phyloP scores from a whole-genome alignment of 805 yeast species.

The Wickerhamomyces chambardii region DNA sequence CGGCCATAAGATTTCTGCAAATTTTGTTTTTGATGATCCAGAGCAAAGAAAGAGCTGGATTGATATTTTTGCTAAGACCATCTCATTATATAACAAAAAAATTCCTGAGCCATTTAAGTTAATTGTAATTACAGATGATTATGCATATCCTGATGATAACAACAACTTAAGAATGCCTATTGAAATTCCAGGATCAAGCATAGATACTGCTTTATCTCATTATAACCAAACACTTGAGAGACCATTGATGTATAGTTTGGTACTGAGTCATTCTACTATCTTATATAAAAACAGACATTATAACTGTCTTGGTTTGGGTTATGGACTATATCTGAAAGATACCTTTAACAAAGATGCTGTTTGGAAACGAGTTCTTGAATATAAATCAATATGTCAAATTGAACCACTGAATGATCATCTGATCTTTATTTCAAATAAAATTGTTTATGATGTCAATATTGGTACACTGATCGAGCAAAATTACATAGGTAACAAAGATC shows the following conservation, averaged over 20 bases:
- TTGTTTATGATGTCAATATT: conserved; percentile 52
- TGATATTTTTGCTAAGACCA: conserved; percentile 37
- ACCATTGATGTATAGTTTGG: conserved; percentile 25
- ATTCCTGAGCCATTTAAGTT: conserved; percentile 47
- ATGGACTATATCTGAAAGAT: conserved; percentile 50
- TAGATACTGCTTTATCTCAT: conserved; percentile 29
- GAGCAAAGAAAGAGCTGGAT: conserved; percentile 55
- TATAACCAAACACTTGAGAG: conserved; percentile 22
- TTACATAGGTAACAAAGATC: neutral
- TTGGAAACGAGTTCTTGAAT: conserved; percentile 54
- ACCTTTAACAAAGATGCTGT: conserved; percentile 12
- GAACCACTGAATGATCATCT: conserved; percentile 51
- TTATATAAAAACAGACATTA: conserved; percentile 34
- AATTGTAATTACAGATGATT: conserved; percentile 45
- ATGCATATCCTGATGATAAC: conserved; percentile 53
- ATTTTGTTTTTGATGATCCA: conserved; percentile 36
- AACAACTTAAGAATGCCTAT: conserved; percentile 40
- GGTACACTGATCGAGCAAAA: too few species aligned
- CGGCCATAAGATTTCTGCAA: conserved; percentile 45
- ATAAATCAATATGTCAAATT: conserved; percentile 45
- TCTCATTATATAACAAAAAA: conserved; percentile 25
- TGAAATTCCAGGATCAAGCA: conserved; percentile 41
- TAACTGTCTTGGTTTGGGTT: conserved; percentile 47
- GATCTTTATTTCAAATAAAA: conserved; percentile 48
- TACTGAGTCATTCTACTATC: conserved; percentile 37